Conservation (phyloP, 2,329 filamentous ascomycete genomes). For the Lasiodiplodia sp. region DNA sequence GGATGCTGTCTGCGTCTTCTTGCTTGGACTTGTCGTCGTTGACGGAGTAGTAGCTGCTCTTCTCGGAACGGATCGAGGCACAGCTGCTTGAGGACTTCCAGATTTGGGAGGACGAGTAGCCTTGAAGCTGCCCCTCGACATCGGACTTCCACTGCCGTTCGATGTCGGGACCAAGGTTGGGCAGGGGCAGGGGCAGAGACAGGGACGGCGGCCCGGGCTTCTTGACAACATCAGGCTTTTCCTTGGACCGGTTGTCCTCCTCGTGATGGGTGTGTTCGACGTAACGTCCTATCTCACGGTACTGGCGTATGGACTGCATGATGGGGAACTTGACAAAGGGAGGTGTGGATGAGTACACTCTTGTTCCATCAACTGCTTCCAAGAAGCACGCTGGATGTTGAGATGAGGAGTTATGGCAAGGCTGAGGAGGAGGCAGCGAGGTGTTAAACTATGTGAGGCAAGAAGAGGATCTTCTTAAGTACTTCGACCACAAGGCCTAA, state of each 20-base stretch:
- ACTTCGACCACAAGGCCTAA: neutral
- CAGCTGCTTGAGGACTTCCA: constrained; percentile 2
- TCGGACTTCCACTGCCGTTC: constrained; percentile 5
- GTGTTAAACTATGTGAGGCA: neutral
- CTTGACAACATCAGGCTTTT: neutral
- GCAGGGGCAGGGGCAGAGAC: constrained; percentile 11
- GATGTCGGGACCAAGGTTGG: constrained; percentile 7
- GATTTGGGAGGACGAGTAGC: constrained; percentile 5
- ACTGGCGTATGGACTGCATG: constrained; percentile 30
- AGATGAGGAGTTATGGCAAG: neutral
- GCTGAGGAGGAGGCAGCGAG: neutral
- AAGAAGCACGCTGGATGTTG: constrained; percentile 5
- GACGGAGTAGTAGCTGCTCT: neutral
- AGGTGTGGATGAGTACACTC: neutral
- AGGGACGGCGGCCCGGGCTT: neutral
- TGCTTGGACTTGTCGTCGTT: neutral
- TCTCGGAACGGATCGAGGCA: neutral
- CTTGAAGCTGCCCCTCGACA: constrained; percentile 4
- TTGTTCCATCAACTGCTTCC: constrained; percentile 7
- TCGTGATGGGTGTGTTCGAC: constrained; percentile 23
- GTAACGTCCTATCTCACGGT: constrained; percentile 24
- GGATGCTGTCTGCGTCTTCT: neutral
- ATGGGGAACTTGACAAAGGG: neutral
- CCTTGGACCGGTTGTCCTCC: constrained; percentile 23
- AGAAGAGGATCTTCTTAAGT: neutral